A percentile compares a stretch with the other conserved stretches of the same genome.
These are phyloP conservation scores for Arthrobotrys conoides DNA, from an alignment of 2,329 filamentous ascomycete genomes.

Conservation along the genomic window DNA sequence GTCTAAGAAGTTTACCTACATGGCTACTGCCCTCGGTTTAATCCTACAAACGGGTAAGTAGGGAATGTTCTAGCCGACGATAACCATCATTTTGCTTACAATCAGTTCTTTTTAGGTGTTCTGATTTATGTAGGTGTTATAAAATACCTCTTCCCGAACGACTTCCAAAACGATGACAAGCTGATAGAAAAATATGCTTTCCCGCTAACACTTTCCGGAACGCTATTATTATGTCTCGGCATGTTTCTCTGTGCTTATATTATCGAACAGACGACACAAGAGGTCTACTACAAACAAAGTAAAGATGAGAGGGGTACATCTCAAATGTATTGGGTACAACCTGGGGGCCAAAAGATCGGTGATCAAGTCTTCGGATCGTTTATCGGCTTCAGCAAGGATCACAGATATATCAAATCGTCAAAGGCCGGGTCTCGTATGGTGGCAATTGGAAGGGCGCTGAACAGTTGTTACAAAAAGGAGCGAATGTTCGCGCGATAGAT, in stretches of 20 bases:
- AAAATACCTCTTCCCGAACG: slow-evolving; percentile 2
- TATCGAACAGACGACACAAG: slow-evolving; percentile 38
- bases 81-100: no score
- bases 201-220: slow-evolving; percentile 46
- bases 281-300: slow-evolving; percentile 15
- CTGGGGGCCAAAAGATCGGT: slow-evolving; percentile 59
- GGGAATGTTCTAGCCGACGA: no score
- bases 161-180: not conserved
- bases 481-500: not conserved
- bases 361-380: slow-evolving; percentile 61
- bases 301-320: not conserved
- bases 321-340: slow-evolving; percentile 60
- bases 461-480: no score
- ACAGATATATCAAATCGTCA: slow-evolving; percentile 28
- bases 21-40: slow-evolving; percentile 48
- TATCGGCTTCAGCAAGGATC: not conserved
- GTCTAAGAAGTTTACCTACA: not conserved
- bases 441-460: not conserved
- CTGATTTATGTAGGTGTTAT: slow-evolving; percentile 49
- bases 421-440: not conserved
- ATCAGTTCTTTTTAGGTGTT: slow-evolving; percentile 25
- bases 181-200: slow-evolving; percentile 34
- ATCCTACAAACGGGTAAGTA: slow-evolving; percentile 48
- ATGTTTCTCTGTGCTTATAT: slow-evolving; percentile 61
- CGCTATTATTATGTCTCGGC: slow-evolving; percentile 41